These are phyloP conservation scores for Xylaria sp. DNA, from an alignment of 2,329 filamentous ascomycete genomes.

Conservation along the genomic window DNA sequence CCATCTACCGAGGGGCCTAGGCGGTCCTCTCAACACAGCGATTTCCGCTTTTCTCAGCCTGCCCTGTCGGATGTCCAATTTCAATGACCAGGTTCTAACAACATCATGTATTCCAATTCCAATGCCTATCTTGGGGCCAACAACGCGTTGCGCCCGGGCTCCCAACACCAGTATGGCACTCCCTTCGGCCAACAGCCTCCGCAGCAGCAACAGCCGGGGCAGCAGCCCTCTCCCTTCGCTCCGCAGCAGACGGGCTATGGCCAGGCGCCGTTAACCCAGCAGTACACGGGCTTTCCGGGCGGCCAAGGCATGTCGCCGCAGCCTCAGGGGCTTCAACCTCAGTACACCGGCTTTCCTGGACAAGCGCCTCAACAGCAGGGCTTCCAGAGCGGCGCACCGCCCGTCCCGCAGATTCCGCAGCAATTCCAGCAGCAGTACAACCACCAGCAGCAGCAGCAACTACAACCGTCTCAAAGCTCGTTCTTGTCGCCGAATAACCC, in stretches of 20 bases:
- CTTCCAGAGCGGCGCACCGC: constrained; percentile 69
- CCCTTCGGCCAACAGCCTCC: constrained; percentile 60
- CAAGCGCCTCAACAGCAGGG: constrained; percentile 66
- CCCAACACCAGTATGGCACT: constrained; percentile 68
- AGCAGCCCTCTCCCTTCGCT: constrained; percentile 66
- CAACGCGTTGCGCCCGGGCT: constrained; percentile 77
- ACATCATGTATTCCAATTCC: constrained; percentile 86
- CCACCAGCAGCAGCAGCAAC: constrained; percentile 56
- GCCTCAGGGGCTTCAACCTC: constrained; percentile 56
- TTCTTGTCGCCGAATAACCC: constrained; percentile 62
- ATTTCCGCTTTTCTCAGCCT: constrained; percentile 12
- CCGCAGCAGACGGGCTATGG: constrained; percentile 71
- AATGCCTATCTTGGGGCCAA: constrained; percentile 86
- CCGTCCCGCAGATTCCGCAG: constrained; percentile 68
- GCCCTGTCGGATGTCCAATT: constrained; percentile 17
- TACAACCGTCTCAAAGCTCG: constrained; percentile 57
- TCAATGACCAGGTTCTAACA: constrained; percentile 32
- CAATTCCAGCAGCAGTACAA: constrained; percentile 71
- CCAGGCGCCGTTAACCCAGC: constrained; percentile 65
- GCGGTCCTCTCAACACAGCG: constrained; percentile 40
- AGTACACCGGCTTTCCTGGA: constrained; percentile 58
- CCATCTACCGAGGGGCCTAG: constrained; percentile 43
- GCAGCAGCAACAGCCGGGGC: constrained; percentile 59
- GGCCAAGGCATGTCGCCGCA: constrained; percentile 62
- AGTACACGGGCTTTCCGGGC: constrained; percentile 70